Conservation (phyloP, 106 monocot species). For the Vanilla planifolia region DNA sequence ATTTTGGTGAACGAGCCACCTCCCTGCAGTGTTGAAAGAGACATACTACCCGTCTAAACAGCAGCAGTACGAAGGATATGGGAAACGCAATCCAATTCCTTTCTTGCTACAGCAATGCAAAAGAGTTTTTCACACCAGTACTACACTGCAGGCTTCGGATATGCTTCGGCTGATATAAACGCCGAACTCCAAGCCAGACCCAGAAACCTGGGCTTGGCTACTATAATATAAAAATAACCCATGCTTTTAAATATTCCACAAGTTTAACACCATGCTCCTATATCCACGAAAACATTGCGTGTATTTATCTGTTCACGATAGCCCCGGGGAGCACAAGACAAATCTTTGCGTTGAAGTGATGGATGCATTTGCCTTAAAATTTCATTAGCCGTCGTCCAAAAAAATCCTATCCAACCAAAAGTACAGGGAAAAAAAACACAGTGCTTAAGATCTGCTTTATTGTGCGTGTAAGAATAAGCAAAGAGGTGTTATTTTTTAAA, state of each 20-base stretch:
- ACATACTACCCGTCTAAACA: constrained; percentile 4
- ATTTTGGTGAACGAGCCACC: neutral
- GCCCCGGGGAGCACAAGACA: neutral
- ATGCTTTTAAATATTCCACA: too few relatives aligned
- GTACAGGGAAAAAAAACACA: too few relatives aligned
- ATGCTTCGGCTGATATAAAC: neutral
- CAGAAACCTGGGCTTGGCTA: too few relatives aligned
- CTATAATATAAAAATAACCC: too few relatives aligned
- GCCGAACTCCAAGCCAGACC: neutral
- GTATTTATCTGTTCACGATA: neutral
- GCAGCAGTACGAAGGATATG: neutral
- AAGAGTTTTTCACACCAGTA: neutral
- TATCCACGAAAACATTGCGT: neutral
- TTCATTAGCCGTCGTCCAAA: too few relatives aligned
- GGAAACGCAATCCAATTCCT: constrained; percentile 5
- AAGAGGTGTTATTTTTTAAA: too few relatives aligned
- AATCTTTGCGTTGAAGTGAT: neutral
- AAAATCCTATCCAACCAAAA: too few relatives aligned
- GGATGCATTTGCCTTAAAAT: too few relatives aligned
- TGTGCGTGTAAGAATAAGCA: too few relatives aligned
- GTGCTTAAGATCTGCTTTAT: too few relatives aligned
- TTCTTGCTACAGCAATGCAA: neutral
- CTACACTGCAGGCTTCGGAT: too few relatives aligned
- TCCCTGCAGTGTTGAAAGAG: constrained; percentile 3
- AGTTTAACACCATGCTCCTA: neutral